Evolutionary conservation across 768 basidiomycete genomes (phyloP), one percentile per base, ranked within the genome.

Genomic region (Lentinula sp.): DNA sequence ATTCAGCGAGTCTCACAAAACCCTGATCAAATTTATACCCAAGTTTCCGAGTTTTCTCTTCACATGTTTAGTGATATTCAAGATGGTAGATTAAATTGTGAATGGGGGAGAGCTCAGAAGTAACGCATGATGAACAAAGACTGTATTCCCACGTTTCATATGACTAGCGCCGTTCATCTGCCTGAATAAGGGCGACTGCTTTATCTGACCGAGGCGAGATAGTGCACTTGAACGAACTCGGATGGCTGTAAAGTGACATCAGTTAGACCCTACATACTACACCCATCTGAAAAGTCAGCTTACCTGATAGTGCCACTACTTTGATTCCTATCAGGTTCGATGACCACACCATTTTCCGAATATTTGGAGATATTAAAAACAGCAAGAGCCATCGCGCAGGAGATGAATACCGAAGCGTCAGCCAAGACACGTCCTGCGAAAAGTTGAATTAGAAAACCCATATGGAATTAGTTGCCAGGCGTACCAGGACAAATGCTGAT

Each of bases 221-320:
- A 45, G 58, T 53, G 35, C 67, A 68, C 45, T 57, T 49, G 57
- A 66, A 68, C 28, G 61, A 39, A 32, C 48, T 58, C 9, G 68
- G 68, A 48, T 69, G 68, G 40, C 68, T 68, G 35, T 9, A 8
- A 51, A 54, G 5, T 8, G 37, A 39, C 46, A 46, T 45, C 0
- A 21, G 51, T 50, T 34, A 13, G 5, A 18, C 16, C n/a, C 18
- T 15, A 23, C 23, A 21, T 21, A 21, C 15, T 16, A 18, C 8
- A 31, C 21, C 16, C 40, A 31, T 13, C 48, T 50, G 31, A 10
- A n/a, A 31, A 57, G 5, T 3, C 13, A 11, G 21, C 49, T 40
- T 42, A 70, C 75, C 75, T 76, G 57, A 76, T 76, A 4, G 74
- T 75, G 4, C 75, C 75, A 15, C 69, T 65, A 10, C 69, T 71